Percentiles rank a stretch among this genome's conserved stretches.
Conservation (phyloP, 1,139 yeast genomes). For the Casaregolazyma suthepensis region DNA sequence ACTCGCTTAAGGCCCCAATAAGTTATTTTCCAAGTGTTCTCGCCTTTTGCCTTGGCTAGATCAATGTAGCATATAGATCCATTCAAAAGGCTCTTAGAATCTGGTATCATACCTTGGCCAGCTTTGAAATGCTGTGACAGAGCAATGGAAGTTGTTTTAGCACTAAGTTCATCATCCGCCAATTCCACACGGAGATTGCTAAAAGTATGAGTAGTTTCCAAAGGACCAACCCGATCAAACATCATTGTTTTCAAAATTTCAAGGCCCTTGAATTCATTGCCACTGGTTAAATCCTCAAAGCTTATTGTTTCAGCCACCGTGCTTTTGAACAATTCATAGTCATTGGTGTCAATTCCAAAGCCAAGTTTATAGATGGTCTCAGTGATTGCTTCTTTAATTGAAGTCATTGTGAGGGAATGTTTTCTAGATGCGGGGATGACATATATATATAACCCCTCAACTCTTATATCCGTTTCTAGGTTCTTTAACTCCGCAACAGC, state of each 20-base stretch:
- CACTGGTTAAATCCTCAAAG: background rate
- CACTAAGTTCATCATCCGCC: conserved; percentile 4
- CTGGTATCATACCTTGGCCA: conserved; percentile 2
- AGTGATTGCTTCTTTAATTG: conserved; percentile 7
- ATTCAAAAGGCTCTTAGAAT: background rate
- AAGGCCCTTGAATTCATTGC: conserved; percentile 1
- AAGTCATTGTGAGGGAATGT: background rate
- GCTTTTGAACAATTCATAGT: conserved; percentile 5
- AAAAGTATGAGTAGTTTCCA: conserved; percentile 9
- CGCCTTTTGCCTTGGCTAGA: background rate
- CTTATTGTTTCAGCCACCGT: background rate
- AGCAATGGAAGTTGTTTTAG: conserved; percentile 7
- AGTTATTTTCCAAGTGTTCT: conserved; percentile 8
- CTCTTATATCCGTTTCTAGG: too few species aligned
- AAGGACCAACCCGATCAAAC: conserved; percentile 3
- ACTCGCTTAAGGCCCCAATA: conserved; percentile 5
- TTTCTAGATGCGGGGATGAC: too few species aligned
- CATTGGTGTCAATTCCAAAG: conserved; percentile 8
- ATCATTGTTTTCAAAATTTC: background rate
- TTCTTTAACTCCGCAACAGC: too few species aligned
- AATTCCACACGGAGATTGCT: conserved; percentile 9
- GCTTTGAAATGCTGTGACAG: conserved; percentile 4
- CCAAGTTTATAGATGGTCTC: conserved; percentile 4
- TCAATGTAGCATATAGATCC: conserved; percentile 5
- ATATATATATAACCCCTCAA: too few species aligned